Evolutionary conservation across 2,329 filamentous ascomycete species (phyloP), one percentile per base, ranked within the genome.

Genomic region (Nemania sp.): DNA sequence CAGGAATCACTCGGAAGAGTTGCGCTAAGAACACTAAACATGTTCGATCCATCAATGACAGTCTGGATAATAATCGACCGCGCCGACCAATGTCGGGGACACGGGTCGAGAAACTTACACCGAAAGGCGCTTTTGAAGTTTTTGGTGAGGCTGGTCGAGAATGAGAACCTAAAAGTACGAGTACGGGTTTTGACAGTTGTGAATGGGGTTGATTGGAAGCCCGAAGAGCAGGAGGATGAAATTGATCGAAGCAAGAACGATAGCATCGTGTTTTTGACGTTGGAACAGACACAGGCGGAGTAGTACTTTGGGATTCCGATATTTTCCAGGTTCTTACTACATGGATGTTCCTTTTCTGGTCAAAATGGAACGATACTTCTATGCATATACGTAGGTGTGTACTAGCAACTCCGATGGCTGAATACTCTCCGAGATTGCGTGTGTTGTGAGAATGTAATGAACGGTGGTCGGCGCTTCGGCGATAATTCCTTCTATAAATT

Each of bases 111-210:
- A 9, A 49, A 49, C 34, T 4, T 41, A 3, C 36, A 49, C 14
- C 36, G 46, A 15, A 49, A 41, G 36, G n/a, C 28, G 12, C 46
- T 49, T 22, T 15, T 49, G 26, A 49, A 41, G 8, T 24, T 41
- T 17, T 41, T 40, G 19, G 46, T 49, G 5, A 49, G 41, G 19
- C 15, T 49, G 14, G 46, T 49, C n/a, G 36, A 49, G n/a, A 14
- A 41, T 34, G 36, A 41, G 36, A 23, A n/a, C 14, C 36, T 49
- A 4, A 26, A 20, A 24, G 36, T 49, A 23, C 26, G 36, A 2
- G 24, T 49, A 12, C 34, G 24, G n/a, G 36, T 49, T 17, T 17
- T 49, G 36, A 28, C 26, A 12, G 24, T 49, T 49, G 36, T 41
- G 20, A 49, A 49, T 33, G 46, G 36, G 11, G 36, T 41, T 12